These are phyloP conservation scores for Rhizophora apiculata DNA, from an alignment of 345 rosid species.

Conservation along the genomic window DNA sequence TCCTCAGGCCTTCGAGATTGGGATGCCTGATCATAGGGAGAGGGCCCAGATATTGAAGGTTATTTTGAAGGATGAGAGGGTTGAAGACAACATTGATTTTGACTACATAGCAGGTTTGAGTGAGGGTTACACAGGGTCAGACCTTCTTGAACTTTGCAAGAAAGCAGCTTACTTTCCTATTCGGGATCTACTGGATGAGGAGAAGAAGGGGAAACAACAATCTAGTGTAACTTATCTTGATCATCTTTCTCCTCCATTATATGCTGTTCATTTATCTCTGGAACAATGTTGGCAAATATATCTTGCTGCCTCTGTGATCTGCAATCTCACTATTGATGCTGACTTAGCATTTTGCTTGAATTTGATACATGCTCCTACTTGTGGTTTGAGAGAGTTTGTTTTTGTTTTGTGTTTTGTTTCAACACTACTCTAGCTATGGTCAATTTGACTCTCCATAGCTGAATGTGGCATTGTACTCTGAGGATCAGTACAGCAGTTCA, in stretches of 20 bases:
- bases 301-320: neutral
- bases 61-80: slow-evolving; percentile 70
- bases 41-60: slow-evolving; percentile 86
- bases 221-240: slow-evolving; percentile 44
- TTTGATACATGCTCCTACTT: too few species aligned
- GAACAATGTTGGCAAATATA: too few species aligned
- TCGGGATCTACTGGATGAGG: slow-evolving; percentile 75
- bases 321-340: too few species aligned
- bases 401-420: too few species aligned
- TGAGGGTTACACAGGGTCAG: slow-evolving; percentile 88
- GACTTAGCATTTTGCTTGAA: too few species aligned
- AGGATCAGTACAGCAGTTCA: neutral
- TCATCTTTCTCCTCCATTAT: neutral
- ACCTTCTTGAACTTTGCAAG: slow-evolving; percentile 94
- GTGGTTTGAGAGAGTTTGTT: too few species aligned
- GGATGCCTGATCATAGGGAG: slow-evolving; percentile 68
- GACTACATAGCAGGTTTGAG: slow-evolving; percentile 64
- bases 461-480: too few species aligned
- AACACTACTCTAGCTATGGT: too few species aligned
- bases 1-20: slow-evolving; percentile 97
- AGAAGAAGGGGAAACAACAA: slow-evolving; percentile 63
- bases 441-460: too few species aligned
- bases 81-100: slow-evolving; percentile 60
- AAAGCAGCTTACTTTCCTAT: slow-evolving; percentile 90
- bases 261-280: neutral